phyloP scores from a whole-genome alignment of 495 filamentous ascomycete genomes.

The Glutinoglossum americanum region DNA sequence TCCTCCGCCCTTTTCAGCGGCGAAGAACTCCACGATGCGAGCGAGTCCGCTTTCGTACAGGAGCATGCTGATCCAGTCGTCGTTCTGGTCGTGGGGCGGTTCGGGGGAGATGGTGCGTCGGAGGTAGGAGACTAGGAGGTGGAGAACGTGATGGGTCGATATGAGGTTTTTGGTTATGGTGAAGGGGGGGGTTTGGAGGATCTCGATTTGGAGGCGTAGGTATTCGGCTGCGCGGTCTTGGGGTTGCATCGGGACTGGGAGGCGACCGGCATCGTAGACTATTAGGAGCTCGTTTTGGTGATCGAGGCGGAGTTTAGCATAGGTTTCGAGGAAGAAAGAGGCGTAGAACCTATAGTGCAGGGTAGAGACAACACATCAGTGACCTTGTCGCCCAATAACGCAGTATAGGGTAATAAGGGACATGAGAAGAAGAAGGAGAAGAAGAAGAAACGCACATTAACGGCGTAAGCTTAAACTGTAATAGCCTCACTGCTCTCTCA shows the following conservation, averaged over 20 bases:
- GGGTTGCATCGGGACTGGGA: conserved; percentile 6
- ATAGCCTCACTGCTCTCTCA: neutral
- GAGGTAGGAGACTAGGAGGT: conserved; percentile 15
- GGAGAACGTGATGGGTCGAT: conserved; percentile 14
- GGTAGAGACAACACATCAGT: neutral
- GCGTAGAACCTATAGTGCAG: conserved; percentile 6
- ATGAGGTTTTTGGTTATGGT: conserved; percentile 10
- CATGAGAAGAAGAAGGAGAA: neutral
- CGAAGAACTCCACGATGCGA: conserved; percentile 14
- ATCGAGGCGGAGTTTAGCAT: conserved; percentile 13
- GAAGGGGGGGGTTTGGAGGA: conserved; percentile 8
- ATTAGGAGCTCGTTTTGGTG: conserved; percentile 10
- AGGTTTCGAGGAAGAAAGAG: conserved; percentile 12
- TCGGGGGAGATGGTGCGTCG: conserved; percentile 14
- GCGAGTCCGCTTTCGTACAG: conserved; percentile 10
- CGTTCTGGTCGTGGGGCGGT: conserved; percentile 15
- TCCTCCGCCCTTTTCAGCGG: conserved; percentile 8
- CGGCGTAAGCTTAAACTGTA: neutral
- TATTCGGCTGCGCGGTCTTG: conserved; percentile 8
- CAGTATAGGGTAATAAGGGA: too few species aligned
- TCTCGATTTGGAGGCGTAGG: conserved; percentile 9
- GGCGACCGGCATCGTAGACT: conserved; percentile 12
- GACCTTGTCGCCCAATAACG: neutral
- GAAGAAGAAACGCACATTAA: neutral
- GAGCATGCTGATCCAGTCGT: conserved; percentile 12